Conservation (phyloP, 1,284 basidiomycete species). For the Stereum hirsutum region DNA sequence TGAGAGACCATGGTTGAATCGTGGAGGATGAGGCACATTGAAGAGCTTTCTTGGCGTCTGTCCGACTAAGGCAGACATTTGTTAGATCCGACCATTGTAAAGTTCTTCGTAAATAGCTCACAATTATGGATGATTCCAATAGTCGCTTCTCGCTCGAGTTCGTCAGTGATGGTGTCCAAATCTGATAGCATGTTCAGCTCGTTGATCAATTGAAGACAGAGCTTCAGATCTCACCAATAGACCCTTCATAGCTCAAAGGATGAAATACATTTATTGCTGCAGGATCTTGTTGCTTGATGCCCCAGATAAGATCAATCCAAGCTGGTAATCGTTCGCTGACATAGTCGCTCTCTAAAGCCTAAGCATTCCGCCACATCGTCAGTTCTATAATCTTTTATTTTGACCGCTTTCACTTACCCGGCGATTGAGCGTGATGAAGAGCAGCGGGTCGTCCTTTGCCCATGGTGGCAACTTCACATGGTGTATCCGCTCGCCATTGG, state of each 20-base stretch:
- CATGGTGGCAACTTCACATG: constrained; percentile 88
- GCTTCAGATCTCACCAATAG: constrained; percentile 48
- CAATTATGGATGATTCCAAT: constrained; percentile 96
- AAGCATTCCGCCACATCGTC: constrained; percentile 1
- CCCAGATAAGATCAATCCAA: constrained; percentile 95
- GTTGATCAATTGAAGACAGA: not conserved
- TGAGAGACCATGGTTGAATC: constrained; percentile 61
- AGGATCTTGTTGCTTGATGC: constrained; percentile 77
- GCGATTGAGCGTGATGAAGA: constrained; percentile 81
- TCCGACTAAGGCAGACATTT: constrained; percentile 49
- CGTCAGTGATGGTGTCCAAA: constrained; percentile 77
- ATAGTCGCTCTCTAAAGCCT: constrained; percentile 87
- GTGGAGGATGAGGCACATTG: constrained; percentile 67
- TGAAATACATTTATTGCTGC: constrained; percentile 85
- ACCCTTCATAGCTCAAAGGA: constrained; percentile 90
- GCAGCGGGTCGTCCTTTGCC: constrained; percentile 78
- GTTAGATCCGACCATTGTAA: not conserved
- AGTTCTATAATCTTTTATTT: not conserved
- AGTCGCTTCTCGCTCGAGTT: constrained; percentile 84
- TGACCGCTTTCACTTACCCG: constrained; percentile 32
- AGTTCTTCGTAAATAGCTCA: constrained; percentile 22
- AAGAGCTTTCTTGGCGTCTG: constrained; percentile 92
- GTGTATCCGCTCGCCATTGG: constrained; percentile 75
- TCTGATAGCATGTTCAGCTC: constrained; percentile 33
- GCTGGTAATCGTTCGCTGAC: constrained; percentile 81